Percentiles rank a stretch among this genome's conserved stretches.
Conservation (phyloP, 1,284 basidiomycete genomes). For the Pascua guehoae region DNA sequence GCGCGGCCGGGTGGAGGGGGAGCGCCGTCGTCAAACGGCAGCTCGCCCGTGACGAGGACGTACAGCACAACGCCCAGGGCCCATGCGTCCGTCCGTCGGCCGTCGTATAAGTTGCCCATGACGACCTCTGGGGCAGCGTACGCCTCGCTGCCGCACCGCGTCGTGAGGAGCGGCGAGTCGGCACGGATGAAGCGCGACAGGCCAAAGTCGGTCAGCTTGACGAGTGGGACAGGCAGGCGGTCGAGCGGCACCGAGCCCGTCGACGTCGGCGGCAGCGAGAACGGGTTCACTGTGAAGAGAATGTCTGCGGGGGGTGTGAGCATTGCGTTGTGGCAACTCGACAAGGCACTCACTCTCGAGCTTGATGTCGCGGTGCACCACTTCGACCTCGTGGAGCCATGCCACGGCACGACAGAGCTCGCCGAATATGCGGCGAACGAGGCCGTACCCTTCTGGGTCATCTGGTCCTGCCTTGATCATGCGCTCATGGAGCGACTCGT, state of each 20-base stretch:
- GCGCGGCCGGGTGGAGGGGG: constrained; percentile 15
- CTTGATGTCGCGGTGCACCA: constrained; percentile 91
- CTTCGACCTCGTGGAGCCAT: constrained; percentile 82
- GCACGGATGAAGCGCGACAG: constrained; percentile 79
- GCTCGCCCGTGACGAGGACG: constrained; percentile 62
- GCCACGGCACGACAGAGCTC: constrained; percentile 76
- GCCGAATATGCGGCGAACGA: constrained; percentile 69
- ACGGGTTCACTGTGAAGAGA: constrained; percentile 55
- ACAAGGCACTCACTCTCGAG: constrained; percentile 70
- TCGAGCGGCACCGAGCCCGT: constrained; percentile 45
- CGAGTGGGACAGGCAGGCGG: constrained; percentile 57
- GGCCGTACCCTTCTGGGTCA: constrained; percentile 36
- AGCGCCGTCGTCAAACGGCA: constrained; percentile 48
- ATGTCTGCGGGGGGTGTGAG: constrained; percentile 55
- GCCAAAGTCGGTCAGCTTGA: constrained; percentile 89
- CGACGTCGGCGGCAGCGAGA: constrained; percentile 43
- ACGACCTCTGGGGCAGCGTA: constrained; percentile 91
- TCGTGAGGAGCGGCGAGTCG: constrained; percentile 66
- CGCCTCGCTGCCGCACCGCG: constrained; percentile 84
- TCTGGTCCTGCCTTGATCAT: constrained; percentile 37
- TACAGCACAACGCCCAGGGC: constrained; percentile 80
- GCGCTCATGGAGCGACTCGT: constrained; percentile 56
- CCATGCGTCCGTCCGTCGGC: constrained; percentile 83
- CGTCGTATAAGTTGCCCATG: constrained; percentile 72
- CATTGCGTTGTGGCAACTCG: neutral